Evolutionary conservation across 164 flowering plant species (phyloP).

Genomic region (Platanus orientalis): DNA sequence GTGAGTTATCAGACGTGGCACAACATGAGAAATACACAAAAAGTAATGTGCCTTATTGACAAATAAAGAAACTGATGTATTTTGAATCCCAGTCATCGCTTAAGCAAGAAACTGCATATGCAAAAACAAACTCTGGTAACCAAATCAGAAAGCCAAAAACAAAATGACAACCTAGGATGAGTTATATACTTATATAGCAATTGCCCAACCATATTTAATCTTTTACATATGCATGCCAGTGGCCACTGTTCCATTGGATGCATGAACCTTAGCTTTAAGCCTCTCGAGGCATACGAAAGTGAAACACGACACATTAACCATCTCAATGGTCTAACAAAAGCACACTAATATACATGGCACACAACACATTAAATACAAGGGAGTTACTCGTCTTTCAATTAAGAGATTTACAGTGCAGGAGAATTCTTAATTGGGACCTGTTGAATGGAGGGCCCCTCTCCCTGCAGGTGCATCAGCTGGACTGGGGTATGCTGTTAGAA

Average conservation of each 20-base stretch:
- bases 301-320: not conserved
- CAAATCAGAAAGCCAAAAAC: not conserved
- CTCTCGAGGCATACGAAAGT: not conserved
- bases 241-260: not conserved
- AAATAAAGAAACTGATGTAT: not conserved
- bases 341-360: not conserved
- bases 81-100: constrained; percentile 27
- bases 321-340: not conserved
- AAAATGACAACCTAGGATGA: not conserved
- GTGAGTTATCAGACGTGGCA: not conserved
- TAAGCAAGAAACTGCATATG: constrained; percentile 43
- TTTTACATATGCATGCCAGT: not conserved
- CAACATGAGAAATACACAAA: not conserved
- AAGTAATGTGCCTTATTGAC: not conserved
- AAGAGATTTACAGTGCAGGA: too few species aligned
- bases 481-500: not conserved
- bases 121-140: constrained; percentile 36
- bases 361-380: too few species aligned
- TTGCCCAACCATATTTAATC: not conserved
- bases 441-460: not conserved
- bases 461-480: not conserved
- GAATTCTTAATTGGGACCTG: not conserved
- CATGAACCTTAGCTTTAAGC: not conserved
- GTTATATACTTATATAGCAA: too few species aligned
- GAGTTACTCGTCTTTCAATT: too few species aligned